Conservation (phyloP, 371 early-diverging fungal genomes). For the Basidiobolus meristosporus region DNA sequence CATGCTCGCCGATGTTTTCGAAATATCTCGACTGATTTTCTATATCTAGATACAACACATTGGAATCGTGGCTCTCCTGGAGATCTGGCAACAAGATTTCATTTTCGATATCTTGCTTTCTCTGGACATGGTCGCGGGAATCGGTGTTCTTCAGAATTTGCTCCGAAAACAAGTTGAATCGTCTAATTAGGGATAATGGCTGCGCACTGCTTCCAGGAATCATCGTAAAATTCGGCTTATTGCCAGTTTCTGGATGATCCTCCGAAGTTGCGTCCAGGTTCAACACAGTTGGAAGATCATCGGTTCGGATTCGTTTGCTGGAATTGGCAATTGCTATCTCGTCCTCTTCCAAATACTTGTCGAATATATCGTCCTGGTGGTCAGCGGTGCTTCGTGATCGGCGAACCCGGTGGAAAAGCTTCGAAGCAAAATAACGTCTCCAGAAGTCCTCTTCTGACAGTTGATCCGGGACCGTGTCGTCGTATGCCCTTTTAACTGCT, state of each 20-base stretch:
- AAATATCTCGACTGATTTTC: slow-evolving; percentile 57
- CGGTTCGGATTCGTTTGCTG: slow-evolving; percentile 13
- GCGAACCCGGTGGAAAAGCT: slow-evolving; percentile 73
- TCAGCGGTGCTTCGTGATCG: slow-evolving; percentile 28
- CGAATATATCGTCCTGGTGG: slow-evolving; percentile 69
- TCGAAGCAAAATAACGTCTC: slow-evolving; percentile 69
- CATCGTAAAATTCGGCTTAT: slow-evolving; percentile 72
- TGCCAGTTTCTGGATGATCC: slow-evolving; percentile 30
- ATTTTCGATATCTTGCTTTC: too few relatives aligned
- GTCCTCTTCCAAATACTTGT: slow-evolving; percentile 58
- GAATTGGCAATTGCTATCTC: slow-evolving; percentile 26
- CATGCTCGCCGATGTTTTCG: slow-evolving; percentile 13
- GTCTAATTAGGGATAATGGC: slow-evolving; percentile 58
- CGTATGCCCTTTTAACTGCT: slow-evolving; percentile 61
- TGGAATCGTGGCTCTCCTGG: too few relatives aligned
- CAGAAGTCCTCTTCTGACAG: slow-evolving; percentile 69
- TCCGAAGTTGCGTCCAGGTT: slow-evolving; percentile 63
- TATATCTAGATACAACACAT: slow-evolving; percentile 32
- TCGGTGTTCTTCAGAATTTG: slow-evolving; percentile 18
- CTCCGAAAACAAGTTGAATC: slow-evolving; percentile 80
- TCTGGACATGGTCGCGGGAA: too few relatives aligned
- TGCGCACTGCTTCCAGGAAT: slow-evolving; percentile 39
- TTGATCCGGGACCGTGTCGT: slow-evolving; percentile 70
- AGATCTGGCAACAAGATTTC: too few relatives aligned
- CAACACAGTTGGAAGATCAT: slow-evolving; percentile 34